phyloP scores from a whole-genome alignment of 495 filamentous ascomycete genomes.

The Penicillium egyptiacum region DNA sequence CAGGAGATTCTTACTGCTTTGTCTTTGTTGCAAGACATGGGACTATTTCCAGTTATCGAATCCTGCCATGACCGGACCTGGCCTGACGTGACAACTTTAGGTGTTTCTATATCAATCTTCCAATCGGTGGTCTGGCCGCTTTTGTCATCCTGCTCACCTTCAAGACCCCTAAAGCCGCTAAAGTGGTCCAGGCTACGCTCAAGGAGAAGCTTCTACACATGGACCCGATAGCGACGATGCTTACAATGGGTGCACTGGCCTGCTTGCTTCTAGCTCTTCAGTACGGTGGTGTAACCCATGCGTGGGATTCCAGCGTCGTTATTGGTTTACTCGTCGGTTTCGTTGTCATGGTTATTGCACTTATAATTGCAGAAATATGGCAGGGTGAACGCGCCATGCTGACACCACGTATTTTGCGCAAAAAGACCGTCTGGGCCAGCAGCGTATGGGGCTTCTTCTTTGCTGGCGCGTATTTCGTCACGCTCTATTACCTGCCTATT shows the following conservation, averaged over 20 bases:
- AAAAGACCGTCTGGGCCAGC: slow-evolving; percentile 2
- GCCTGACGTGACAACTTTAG: neutral
- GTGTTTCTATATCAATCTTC: slow-evolving; percentile 57
- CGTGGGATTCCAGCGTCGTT: slow-evolving; percentile 33
- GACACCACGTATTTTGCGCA: neutral
- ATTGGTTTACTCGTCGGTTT: slow-evolving; percentile 39
- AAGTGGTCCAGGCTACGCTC: slow-evolving; percentile 20
- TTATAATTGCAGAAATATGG: slow-evolving; percentile 26
- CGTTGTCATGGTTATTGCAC: slow-evolving; percentile 25
- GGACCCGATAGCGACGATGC: slow-evolving; percentile 31
- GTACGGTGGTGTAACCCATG: slow-evolving; percentile 36
- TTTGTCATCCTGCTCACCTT: slow-evolving; percentile 45
- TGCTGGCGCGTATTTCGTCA: slow-evolving; percentile 20
- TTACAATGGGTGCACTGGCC: slow-evolving; percentile 31
- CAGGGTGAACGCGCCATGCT: slow-evolving; percentile 30
- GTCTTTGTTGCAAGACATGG: no score
- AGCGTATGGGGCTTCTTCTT: slow-evolving; percentile 28
- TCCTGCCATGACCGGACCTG: neutral
- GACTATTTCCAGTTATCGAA: no score
- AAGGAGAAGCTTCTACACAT: slow-evolving; percentile 35
- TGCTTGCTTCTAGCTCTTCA: slow-evolving; percentile 43
- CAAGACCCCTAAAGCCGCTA: slow-evolving; percentile 27
- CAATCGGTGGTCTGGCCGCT: slow-evolving; percentile 43
- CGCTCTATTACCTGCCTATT: slow-evolving; percentile 52
- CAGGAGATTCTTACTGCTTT: no score